Evolutionary conservation across 1,284 basidiomycete genomes (phyloP).

Genomic region (Boletellus deceptivus): DNA sequence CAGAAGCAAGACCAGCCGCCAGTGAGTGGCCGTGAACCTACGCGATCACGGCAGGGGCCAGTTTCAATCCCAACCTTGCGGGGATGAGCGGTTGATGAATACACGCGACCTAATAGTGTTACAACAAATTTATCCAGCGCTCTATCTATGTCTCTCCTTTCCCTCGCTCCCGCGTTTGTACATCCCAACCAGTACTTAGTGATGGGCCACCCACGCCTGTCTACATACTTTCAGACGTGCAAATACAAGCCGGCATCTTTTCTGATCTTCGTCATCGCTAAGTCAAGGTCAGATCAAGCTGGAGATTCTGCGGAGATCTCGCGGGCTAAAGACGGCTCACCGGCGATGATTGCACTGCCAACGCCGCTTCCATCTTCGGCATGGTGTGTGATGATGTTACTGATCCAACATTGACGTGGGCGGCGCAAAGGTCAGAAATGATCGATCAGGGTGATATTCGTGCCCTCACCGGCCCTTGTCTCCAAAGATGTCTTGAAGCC

Average conservation of each 20-base stretch:
- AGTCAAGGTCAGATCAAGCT: slow-evolving; percentile 1
- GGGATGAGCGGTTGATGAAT: slow-evolving; percentile 1
- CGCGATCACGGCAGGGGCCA: too few species aligned
- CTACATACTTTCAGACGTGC: slow-evolving; percentile 28
- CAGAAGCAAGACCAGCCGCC: too few species aligned
- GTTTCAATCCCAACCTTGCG: background rate
- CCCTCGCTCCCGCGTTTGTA: background rate
- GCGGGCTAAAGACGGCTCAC: slow-evolving; percentile 43
- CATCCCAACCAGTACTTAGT: background rate
- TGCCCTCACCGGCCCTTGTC: slow-evolving; percentile 79
- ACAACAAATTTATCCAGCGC: slow-evolving; percentile 13
- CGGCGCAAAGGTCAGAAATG: background rate
- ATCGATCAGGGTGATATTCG: background rate
- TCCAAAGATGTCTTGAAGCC: slow-evolving; percentile 88
- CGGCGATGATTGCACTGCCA: slow-evolving; percentile 94
- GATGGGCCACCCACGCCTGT: background rate
- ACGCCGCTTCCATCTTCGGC: slow-evolving; percentile 96
- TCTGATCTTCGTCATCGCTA: slow-evolving; percentile 65
- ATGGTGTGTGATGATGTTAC: slow-evolving; percentile 85
- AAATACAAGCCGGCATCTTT: slow-evolving; percentile 46
- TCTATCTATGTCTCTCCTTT: slow-evolving; percentile 1
- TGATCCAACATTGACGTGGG: slow-evolving; percentile 23
- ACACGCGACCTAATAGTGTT: slow-evolving; percentile 7
- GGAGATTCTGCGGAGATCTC: background rate
- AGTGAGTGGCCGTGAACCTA: background rate